These are phyloP conservation scores for Farysia itapuensis DNA, from an alignment of 1,284 basidiomycete species.

Conservation along the genomic window DNA sequence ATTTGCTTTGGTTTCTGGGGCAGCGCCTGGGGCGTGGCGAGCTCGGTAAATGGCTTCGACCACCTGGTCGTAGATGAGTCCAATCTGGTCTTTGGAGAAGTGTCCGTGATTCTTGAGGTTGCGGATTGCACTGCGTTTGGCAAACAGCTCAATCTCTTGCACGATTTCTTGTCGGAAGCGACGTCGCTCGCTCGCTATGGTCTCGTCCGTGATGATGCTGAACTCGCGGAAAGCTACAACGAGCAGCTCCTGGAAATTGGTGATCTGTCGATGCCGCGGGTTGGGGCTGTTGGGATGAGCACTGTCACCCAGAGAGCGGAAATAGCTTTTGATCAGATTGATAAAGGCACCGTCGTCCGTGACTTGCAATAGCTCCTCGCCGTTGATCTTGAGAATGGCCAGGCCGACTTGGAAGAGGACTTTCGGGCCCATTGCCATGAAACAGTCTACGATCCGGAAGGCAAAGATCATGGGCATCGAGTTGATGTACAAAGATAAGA, in stretches of 20 bases:
- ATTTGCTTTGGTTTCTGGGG: constrained; percentile 11
- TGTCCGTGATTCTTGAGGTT: constrained; percentile 80
- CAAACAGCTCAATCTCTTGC: constrained; percentile 89
- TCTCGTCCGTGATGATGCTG: constrained; percentile 91
- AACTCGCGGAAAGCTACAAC: constrained; percentile 73
- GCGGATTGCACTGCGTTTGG: constrained; percentile 88
- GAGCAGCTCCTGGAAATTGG: constrained; percentile 92
- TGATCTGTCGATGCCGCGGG: constrained; percentile 87
- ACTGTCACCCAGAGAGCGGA: constrained; percentile 87
- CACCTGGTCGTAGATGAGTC: constrained; percentile 56
- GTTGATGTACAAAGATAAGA: constrained; percentile 86
- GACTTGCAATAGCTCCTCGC: constrained; percentile 86
- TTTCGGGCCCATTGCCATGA: constrained; percentile 98
- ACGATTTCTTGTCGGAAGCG: constrained; percentile 88
- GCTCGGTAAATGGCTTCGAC: constrained; percentile 58
- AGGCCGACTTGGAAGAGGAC: constrained; percentile 92
- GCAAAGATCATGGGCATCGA: constrained; percentile 99
- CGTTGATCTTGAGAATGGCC: constrained; percentile 98
- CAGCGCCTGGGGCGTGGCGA: constrained; percentile 44
- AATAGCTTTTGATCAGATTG: constrained; percentile 72
- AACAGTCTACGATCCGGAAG: constrained; percentile 97
- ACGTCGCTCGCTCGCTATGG: constrained; percentile 82
- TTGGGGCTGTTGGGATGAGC: constrained; percentile 88
- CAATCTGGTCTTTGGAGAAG: constrained; percentile 82
- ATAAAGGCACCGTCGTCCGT: constrained; percentile 98